Evolutionary conservation across 345 rosid genomes (phyloP), one percentile per base, ranked within the genome.

Genomic region (Eucalyptus erythrocorys): DNA sequence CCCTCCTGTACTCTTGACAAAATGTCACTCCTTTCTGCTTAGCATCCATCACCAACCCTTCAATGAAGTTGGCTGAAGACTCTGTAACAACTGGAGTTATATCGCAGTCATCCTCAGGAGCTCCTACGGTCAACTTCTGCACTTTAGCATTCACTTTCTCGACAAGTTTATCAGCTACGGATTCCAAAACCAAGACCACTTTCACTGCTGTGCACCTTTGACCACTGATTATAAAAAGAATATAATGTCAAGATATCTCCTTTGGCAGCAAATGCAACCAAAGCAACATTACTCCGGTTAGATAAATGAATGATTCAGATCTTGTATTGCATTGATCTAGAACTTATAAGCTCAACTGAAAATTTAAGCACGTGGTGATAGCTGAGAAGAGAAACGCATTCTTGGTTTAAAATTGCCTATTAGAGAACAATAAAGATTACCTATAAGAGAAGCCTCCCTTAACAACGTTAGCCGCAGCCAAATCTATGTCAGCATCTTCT

Each of bases 381-480:
- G 82, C 45, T 40, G 26, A 76, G 9, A 76, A 1, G 15, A 76
- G 82, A 76, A 76, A 40, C 8, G 6, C 82, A 19, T 21, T 76
- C 82, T 37, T 37, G 26, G 82, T 37, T 76, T 76, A 10, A 76
- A 3, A 76, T 37, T 19, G 24, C 27, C 82, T 21, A 76, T 21
- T 76, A 19, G 45, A 71, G 45, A 37, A 71, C 45, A 71, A 71
- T 71, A 37, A 50, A 37, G 7, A 21, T 89, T 88, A 95, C 99
- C 98, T 96, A 96, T 98, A 97, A 49, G 99, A 98, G 90, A 95
- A 96, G n/a, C 99, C 99, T 91, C 99, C 99, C 93, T 97, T 98
- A 86, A 98, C 94, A 37, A 98, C 94, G 90, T 96, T 96, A 53
- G 97, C 93, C 7, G 99, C 97, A 21, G 95, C 99, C 90, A 98